phyloP scores from a whole-genome alignment of 768 basidiomycete genomes.

The Amanita subjunquillea region DNA sequence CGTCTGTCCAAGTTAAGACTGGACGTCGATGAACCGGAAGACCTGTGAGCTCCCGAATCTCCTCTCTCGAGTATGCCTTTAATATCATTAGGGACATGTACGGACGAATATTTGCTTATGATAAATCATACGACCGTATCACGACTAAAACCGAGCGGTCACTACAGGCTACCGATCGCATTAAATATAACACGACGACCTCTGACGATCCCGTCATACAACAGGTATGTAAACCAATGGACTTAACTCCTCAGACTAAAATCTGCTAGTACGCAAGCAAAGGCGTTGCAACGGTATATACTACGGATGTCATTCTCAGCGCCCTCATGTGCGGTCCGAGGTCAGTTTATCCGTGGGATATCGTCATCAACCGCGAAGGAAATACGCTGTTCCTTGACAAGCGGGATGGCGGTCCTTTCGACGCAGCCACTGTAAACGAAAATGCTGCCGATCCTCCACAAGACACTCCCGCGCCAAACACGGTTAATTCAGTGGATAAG shows the following conservation, averaged over 20 bases:
- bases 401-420: slow-evolving; percentile 93
- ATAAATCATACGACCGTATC: slow-evolving; percentile 91
- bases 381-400: slow-evolving; percentile 95
- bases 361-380: slow-evolving; percentile 89
- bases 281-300: slow-evolving; percentile 79
- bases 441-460: slow-evolving; percentile 92
- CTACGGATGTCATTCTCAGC: slow-evolving; percentile 91
- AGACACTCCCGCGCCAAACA: slow-evolving; percentile 69
- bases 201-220: slow-evolving; percentile 97
- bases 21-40: slow-evolving; percentile 89
- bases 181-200: slow-evolving; percentile 96
- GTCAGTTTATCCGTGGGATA: slow-evolving; percentile 98
- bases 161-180: slow-evolving; percentile 85
- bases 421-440: slow-evolving; percentile 97
- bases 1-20: slow-evolving; percentile 84
- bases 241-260: slow-evolving; percentile 3
- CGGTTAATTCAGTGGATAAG: slow-evolving; percentile 69
- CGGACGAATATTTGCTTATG: slow-evolving; percentile 87
- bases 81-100: slow-evolving; percentile 54
- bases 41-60: slow-evolving; percentile 53
- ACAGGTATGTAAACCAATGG: slow-evolving; percentile 37
- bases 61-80: slow-evolving; percentile 4
- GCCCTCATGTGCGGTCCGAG: slow-evolving; percentile 94
- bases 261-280: slow-evolving; percentile 60
- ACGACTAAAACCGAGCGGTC: slow-evolving; percentile 89